Base-by-base conservation (phyloP, 2,329 filamentous ascomycete genomes). In the Hypocrella siamensis region DNA sequence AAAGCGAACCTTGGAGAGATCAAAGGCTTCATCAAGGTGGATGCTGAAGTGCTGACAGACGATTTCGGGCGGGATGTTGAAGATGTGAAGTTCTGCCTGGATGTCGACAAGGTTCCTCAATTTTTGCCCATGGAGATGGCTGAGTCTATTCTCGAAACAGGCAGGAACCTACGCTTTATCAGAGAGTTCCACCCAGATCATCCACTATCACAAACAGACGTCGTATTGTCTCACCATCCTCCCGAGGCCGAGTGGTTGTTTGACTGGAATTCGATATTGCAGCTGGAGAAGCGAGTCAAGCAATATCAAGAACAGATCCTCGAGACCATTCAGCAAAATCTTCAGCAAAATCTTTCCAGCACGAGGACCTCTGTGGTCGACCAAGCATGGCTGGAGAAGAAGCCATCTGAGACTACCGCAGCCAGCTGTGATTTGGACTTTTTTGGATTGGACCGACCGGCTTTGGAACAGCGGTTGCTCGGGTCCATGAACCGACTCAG, bases 61-160 rank as follows among this genome's bases (percentile, higher is more conserved):
- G 72, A 78, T 28, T 63, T 65, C 37, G 70, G 67, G 2, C 60
- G 69, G 15, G 63, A 75, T 42, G 53, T 63, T 7, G 64, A 67
- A 25, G 67, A 72, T 16, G 47, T 64, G 2, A 71, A 79, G 38
- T 81, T 71, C 41, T 54, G 70, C 5, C 64, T 86, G 19, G 72
- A 79, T 37, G 60, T 63, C 16, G 58, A 67, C 18, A 69, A 70
- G 38, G 73, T 90, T 55, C 82, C 82, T 1, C 60, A 64, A 2
- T 90, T 90, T 41, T 63, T 92, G 28, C 67, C 75, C 0, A 50
- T 60, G 5, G 81, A 90, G 35, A 68, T 86, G 40, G 75, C 73
- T 3, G 65, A 69, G 31, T 59, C 65, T 5, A 71, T 90, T n/a
- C 86, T 88, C 40, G 82, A 92, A 47, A 79, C 76, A 4, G 84